Percentiles rank a stretch among this genome's conserved stretches.
These are phyloP conservation scores for Chrysanthemum lavandulifolium DNA, from an alignment of 129 eudicot species.

Conservation along the genomic window DNA sequence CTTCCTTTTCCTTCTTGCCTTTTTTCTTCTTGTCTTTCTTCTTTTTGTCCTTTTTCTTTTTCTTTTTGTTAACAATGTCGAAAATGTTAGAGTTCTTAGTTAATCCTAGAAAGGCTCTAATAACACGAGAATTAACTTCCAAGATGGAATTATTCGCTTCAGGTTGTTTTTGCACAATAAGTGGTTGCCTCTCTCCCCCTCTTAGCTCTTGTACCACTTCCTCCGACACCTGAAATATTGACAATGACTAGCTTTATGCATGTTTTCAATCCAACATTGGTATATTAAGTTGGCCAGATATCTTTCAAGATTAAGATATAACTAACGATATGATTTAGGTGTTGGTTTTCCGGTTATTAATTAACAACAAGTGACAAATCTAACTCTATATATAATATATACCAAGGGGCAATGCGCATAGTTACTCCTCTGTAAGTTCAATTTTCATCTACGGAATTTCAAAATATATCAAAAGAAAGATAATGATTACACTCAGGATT, in stretches of 20 bases:
- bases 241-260: neutral
- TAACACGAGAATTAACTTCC: slow-evolving; percentile 35
- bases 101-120: slow-evolving; percentile 31
- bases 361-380: too few species aligned
- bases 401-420: too few species aligned
- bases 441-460: too few species aligned
- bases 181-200: slow-evolving; percentile 39
- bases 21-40: slow-evolving; percentile 24
- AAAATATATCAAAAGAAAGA: neutral
- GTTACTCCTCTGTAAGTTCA: neutral
- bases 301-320: neutral
- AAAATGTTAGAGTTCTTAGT: slow-evolving; percentile 18
- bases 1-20: neutral
- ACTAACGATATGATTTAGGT: neutral
- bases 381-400: too few species aligned
- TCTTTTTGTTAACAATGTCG: slow-evolving; percentile 34
- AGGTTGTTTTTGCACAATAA: slow-evolving; percentile 46
- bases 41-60: slow-evolving; percentile 2
- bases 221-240: slow-evolving; percentile 40
- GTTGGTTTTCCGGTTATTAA: neutral
- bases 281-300: neutral
- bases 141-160: slow-evolving; percentile 16
- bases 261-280: neutral
- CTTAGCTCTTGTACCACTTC: slow-evolving; percentile 49
- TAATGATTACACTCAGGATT: slow-evolving; percentile 41